phyloP scores from a whole-genome alignment of 1,139 yeast genomes.

The Suhomyces bolitotheri region DNA sequence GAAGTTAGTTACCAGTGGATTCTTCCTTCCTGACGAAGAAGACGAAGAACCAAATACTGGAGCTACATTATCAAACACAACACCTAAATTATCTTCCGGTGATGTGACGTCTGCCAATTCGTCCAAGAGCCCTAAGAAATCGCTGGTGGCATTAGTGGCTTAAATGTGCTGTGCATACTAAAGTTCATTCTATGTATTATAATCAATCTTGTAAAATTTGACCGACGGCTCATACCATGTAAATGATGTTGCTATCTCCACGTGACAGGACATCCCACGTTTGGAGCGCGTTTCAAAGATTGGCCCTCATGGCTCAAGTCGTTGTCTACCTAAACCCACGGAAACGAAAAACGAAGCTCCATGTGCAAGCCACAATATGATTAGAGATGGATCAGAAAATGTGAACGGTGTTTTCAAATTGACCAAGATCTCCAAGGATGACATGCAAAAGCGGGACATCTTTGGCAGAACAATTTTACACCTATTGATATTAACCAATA shows the following conservation, averaged over 20 bases:
- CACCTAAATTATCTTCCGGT: conserved; percentile 1
- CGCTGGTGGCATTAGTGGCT: conserved; percentile 6
- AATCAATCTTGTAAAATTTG: background rate
- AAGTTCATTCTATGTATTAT: conserved; percentile 1
- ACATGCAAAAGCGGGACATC: conserved; percentile 58
- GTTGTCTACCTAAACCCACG: too few species aligned
- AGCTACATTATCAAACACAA: background rate
- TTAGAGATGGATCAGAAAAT: conserved; percentile 4
- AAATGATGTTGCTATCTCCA: too few species aligned
- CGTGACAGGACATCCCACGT: conserved; percentile 9
- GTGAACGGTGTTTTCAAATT: conserved; percentile 14
- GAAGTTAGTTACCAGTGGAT: conserved; percentile 54
- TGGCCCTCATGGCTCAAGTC: too few species aligned
- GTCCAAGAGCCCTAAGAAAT: conserved; percentile 10
- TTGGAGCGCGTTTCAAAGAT: too few species aligned
- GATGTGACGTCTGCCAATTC: conserved; percentile 1
- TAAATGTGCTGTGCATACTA: conserved; percentile 4
- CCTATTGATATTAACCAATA: conserved; percentile 54
- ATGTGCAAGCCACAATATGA: conserved; percentile 14
- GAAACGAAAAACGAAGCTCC: too few species aligned
- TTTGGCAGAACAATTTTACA: conserved; percentile 75
- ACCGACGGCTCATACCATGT: background rate
- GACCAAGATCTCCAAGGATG: conserved; percentile 38
- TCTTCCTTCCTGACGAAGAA: conserved; percentile 35
- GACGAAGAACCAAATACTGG: background rate